Evolutionary conservation across 164 flowering plant genomes (phyloP), one percentile per base, ranked within the genome.

Genomic region (Hamamelis virginiana): DNA sequence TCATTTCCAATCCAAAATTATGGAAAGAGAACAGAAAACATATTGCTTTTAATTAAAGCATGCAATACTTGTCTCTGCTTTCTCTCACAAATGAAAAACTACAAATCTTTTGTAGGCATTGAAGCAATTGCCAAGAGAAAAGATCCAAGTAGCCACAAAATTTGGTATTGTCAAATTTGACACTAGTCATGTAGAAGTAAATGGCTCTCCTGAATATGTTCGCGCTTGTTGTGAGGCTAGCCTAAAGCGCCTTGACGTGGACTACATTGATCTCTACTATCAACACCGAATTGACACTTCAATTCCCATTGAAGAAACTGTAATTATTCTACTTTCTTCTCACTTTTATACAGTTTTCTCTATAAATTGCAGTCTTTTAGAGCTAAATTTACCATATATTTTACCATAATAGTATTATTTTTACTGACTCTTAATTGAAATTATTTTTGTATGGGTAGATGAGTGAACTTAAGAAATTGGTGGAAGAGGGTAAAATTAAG

Each of bases 401-500:
- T n/a, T n/a, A n/a, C n/a, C n/a, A n/a, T n/a, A n/a, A n/a, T n/a
- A n/a, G n/a, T n/a, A n/a, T n/a, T n/a, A n/a, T n/a, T 33, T 33
- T 6, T 33, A 33, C 2, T 33, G 41, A 33, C 6, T 33, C 4
- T 33, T 2, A 6, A 2, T 33, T 2, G 41, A 33, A 2, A 9
- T 12, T 16, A 47, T 47, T 13, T 47, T 15, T 12, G 18, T 11
- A 16, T 16, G 14, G 51, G 50, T 67, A 80, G 79, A 75, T 80
- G 78, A 77, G 72, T 25, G 80, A 80, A 57, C 73, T 77, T 19
- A 80, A 80, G 66, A 80, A 77, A 65, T 71, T 80, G 69, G 80
- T 75, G 27, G 78, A 80, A 63, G 80, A 80, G 66, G 80, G 83
- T 33, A 80, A 80, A 52, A 69, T 80, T 19, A 80, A 77, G 63